Percentiles rank a stretch among this genome's conserved stretches.
Evolutionary conservation across 2,329 filamentous ascomycete genomes (phyloP).

Genomic region (Ophiostoma novo-ulmi): DNA sequence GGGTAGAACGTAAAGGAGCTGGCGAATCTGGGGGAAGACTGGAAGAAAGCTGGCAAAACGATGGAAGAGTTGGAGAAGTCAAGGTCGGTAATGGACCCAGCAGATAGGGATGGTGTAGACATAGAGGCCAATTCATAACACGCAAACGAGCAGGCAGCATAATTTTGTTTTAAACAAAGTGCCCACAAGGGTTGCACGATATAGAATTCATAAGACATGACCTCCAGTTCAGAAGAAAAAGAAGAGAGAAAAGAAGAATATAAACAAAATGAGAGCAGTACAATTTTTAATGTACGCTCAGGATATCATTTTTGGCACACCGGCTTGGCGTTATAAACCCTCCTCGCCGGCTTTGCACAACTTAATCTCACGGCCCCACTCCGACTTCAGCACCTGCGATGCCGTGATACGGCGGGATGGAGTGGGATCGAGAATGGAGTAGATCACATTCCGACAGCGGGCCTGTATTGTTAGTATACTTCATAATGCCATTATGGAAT

Average conservation of each 20-base stretch:
- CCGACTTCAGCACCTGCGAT: constrained; percentile 93
- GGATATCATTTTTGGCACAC: constrained; percentile 4
- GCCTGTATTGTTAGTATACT: constrained; percentile 53
- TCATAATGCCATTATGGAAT: constrained; percentile 18
- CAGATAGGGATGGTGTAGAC: not conserved
- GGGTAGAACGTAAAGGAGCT: not conserved
- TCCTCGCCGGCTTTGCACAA: constrained; percentile 95
- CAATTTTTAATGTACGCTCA: not conserved
- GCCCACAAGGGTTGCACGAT: constrained; percentile 9
- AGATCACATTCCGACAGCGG: constrained; percentile 96
- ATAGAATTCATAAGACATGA: constrained; percentile 8
- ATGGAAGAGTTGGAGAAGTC: not conserved
- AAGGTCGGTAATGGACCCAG: not conserved
- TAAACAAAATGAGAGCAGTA: not conserved
- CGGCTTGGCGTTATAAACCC: constrained; percentile 43
- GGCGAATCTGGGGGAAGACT: too few species aligned
- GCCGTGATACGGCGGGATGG: constrained; percentile 88
- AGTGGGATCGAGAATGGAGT: constrained; percentile 95
- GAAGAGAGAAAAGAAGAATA: constrained; percentile 1
- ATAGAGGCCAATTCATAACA: constrained; percentile 5
- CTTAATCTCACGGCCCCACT: constrained; percentile 98
- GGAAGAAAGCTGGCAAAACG: not conserved
- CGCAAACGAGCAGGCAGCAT: constrained; percentile 11
- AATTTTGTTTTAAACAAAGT: constrained; percentile 11
- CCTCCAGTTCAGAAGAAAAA: constrained; percentile 1